Evolutionary conservation across 352 stramenopile species (phyloP).

Genomic region (Phytophthora multivora): DNA sequence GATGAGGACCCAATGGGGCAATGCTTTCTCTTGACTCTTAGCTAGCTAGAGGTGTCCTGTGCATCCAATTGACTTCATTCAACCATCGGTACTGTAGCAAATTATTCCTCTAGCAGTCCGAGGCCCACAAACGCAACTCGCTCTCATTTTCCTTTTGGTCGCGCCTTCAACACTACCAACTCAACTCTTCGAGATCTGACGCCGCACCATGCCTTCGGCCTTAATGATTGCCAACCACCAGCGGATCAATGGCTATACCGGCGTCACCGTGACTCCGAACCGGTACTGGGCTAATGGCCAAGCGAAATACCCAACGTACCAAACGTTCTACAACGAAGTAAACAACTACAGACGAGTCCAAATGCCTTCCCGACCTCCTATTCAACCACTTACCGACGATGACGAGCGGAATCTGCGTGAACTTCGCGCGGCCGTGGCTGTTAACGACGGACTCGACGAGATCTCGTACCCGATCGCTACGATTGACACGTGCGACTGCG

Average conservation of each 20-base stretch:
- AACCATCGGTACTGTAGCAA: too few species aligned
- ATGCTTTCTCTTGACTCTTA: too few species aligned
- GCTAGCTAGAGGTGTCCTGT: background rate
- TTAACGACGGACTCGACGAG: slow-evolving; percentile 7
- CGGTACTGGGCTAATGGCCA: background rate
- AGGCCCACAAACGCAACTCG: background rate
- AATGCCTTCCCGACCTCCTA: background rate
- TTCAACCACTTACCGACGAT: background rate
- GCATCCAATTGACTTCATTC: background rate
- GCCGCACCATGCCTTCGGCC: background rate
- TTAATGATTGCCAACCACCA: background rate
- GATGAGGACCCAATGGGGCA: too few species aligned
- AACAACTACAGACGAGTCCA: background rate
- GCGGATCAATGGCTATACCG: slow-evolving; percentile 8
- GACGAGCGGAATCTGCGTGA: background rate
- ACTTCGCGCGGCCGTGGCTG: background rate
- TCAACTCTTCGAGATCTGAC: background rate
- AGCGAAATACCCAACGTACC: background rate
- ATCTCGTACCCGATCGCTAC: slow-evolving; percentile 12
- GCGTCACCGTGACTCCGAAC: background rate
- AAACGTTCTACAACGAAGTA: slow-evolving; percentile 5
- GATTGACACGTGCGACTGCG: slow-evolving; percentile 12
- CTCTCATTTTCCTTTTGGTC: slow-evolving; percentile 6
- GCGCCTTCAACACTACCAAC: background rate
- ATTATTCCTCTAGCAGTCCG: too few species aligned